A percentile compares a stretch with the other conserved stretches of the same genome.
These are phyloP conservation scores for Phaffomyces opuntiae DNA, from an alignment of 805 yeast species.

Conservation along the genomic window DNA sequence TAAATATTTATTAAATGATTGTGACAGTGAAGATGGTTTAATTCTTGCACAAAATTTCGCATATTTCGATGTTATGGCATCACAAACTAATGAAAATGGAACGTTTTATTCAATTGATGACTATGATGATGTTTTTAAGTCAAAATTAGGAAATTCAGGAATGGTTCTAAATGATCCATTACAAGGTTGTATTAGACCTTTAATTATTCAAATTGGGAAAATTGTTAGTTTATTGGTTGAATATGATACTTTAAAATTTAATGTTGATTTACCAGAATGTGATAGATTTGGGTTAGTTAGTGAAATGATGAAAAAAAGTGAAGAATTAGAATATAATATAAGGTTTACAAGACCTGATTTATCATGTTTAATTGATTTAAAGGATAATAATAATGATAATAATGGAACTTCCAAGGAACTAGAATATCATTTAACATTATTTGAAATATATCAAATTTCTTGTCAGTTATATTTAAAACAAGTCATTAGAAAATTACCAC, in stretches of 20 bases:
- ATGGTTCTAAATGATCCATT: slow-evolving; percentile 9
- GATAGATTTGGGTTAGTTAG: slow-evolving; percentile 14
- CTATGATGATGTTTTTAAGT: slow-evolving; percentile 11
- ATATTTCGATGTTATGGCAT: slow-evolving; percentile 19
- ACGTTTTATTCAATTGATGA: slow-evolving; percentile 20
- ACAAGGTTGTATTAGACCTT: slow-evolving; percentile 23
- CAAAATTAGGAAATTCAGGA: neutral
- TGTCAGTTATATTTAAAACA: slow-evolving; percentile 48
- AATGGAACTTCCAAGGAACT: slow-evolving; percentile 28
- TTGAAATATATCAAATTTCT: slow-evolving; percentile 51
- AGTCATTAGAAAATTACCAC: slow-evolving; percentile 42
- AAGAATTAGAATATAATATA: slow-evolving; percentile 36
- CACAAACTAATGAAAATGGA: slow-evolving; percentile 23
- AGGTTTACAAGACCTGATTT: slow-evolving; percentile 42
- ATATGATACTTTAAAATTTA: slow-evolving; percentile 8
- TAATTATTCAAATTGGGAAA: slow-evolving; percentile 20
- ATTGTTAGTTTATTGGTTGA: slow-evolving; percentile 17
- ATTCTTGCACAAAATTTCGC: slow-evolving; percentile 21
- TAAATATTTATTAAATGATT: slow-evolving; percentile 8
- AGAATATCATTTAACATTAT: slow-evolving; percentile 51
- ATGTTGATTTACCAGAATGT: slow-evolving; percentile 8
- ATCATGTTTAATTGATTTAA: slow-evolving; percentile 24
- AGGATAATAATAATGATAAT: neutral
- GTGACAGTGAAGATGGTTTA: slow-evolving; percentile 12
- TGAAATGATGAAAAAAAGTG: slow-evolving; percentile 15